Conservation (phyloP, 164 flowering plant genomes). For the Cinnamomum micranthum region DNA sequence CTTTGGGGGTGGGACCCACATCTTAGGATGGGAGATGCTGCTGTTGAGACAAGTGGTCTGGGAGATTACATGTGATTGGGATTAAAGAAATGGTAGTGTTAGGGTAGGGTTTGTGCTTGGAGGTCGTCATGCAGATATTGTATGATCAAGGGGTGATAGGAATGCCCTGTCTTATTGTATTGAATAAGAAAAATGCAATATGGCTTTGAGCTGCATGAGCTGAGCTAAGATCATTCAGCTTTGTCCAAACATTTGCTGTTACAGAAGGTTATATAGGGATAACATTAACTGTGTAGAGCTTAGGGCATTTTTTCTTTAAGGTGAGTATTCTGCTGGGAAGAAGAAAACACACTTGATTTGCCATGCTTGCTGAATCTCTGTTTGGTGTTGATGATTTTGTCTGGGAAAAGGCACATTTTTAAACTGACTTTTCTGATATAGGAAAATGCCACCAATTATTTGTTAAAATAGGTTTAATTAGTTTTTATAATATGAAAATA, state of each 20-base stretch:
- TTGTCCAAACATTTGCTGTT: not conserved
- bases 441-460: not conserved
- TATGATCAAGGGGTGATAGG: not conserved
- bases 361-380: too few relatives aligned
- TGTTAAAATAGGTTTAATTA: not conserved
- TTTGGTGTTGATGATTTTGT: not conserved
- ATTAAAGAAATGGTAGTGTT: not conserved
- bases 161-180: not conserved
- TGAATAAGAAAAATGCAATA: not conserved
- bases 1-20: conserved; percentile 7
- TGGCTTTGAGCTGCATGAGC: not conserved
- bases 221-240: not conserved
- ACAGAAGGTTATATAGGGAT: too few relatives aligned
- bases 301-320: too few relatives aligned
- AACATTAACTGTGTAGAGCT: too few relatives aligned
- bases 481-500: too few relatives aligned
- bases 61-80: not conserved
- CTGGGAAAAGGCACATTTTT: not conserved
- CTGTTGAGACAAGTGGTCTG: conserved; percentile 1
- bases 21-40: not conserved
- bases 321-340: too few relatives aligned
- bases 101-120: not conserved
- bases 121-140: not conserved
- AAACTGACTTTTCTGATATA: not conserved
- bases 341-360: too few relatives aligned